Evolutionary conservation across 768 basidiomycete species (phyloP).

Genomic region (Brasilioporus rufonigricans): DNA sequence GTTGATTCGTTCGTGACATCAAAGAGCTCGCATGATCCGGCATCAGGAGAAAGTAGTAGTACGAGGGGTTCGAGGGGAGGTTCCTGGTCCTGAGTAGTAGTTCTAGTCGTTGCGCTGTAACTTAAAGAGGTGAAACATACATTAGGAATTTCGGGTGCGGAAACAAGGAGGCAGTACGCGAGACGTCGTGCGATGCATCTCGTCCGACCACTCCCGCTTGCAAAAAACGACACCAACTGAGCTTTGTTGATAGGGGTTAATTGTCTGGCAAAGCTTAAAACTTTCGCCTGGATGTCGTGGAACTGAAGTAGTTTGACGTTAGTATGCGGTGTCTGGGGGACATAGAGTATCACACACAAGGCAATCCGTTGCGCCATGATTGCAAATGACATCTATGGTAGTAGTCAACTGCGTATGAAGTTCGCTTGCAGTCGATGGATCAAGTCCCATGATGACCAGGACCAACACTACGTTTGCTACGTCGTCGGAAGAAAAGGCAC

Average conservation of each 20-base stretch:
- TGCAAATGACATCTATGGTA: conserved; percentile 48
- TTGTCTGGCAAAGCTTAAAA: conserved; percentile 39
- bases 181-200: conserved; percentile 57
- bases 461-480: conserved; percentile 47
- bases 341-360: conserved; percentile 17
- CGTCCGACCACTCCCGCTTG: conserved; percentile 47
- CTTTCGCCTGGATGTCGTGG: conserved; percentile 41
- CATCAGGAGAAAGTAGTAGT: conserved; percentile 45
- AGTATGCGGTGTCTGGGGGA: not conserved
- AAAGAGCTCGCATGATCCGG: conserved; percentile 46
- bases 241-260: conserved; percentile 51
- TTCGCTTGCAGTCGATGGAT: conserved; percentile 44
- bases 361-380: conserved; percentile 33
- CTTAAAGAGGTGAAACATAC: conserved; percentile 16
- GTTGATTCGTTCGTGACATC: conserved; percentile 50
- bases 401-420: conserved; percentile 45
- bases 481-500: conserved; percentile 38
- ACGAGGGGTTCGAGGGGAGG: conserved; percentile 54
- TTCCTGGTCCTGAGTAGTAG: conserved; percentile 38
- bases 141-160: not conserved
- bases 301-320: conserved; percentile 38
- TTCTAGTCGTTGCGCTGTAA: not conserved
- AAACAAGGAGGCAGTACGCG: conserved; percentile 40
- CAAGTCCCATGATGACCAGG: conserved; percentile 56
- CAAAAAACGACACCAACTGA: conserved; percentile 48